These are phyloP conservation scores for Coniella lustricola DNA, from an alignment of 2,329 filamentous ascomycete genomes.

Conservation along the genomic window DNA sequence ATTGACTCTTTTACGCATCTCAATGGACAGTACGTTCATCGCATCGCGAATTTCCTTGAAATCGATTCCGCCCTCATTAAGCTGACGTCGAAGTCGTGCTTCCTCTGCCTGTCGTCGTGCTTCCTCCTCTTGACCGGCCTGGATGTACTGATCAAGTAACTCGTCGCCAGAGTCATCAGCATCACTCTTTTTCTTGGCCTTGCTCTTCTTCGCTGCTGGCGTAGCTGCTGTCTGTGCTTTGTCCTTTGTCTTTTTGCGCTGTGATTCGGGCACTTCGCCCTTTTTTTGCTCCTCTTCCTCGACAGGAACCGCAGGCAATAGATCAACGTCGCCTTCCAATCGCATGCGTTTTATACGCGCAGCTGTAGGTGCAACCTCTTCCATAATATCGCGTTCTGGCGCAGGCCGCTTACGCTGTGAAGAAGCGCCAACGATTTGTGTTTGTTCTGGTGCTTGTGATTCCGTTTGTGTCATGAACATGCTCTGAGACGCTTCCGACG, in stretches of 20 bases:
- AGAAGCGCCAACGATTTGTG: not conserved
- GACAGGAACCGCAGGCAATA: constrained; percentile 28
- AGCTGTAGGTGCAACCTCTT: constrained; percentile 68
- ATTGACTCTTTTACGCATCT: constrained; percentile 43
- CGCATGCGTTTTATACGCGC: constrained; percentile 73
- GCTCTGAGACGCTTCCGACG: constrained; percentile 29
- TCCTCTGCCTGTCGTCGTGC: constrained; percentile 50
- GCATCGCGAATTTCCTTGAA: constrained; percentile 66
- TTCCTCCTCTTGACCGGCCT: constrained; percentile 58
- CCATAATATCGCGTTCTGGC: constrained; percentile 52
- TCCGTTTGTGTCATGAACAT: constrained; percentile 48
- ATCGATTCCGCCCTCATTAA: constrained; percentile 56
- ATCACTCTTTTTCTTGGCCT: constrained; percentile 2
- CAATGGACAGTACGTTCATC: constrained; percentile 70
- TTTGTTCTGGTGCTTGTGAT: constrained; percentile 11
- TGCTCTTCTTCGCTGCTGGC: constrained; percentile 33
- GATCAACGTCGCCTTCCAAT: constrained; percentile 50
- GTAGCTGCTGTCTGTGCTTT: constrained; percentile 20
- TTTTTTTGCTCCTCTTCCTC: constrained; percentile 8
- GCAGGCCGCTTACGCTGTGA: constrained; percentile 39
- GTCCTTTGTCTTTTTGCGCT: constrained; percentile 7
- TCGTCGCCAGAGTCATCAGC: constrained; percentile 38
- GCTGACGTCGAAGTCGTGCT: constrained; percentile 41
- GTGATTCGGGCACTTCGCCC: constrained; percentile 13
- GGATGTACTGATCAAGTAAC: constrained; percentile 58